phyloP scores from a whole-genome alignment of 768 basidiomycete genomes.

The Lactarius akahatsu region DNA sequence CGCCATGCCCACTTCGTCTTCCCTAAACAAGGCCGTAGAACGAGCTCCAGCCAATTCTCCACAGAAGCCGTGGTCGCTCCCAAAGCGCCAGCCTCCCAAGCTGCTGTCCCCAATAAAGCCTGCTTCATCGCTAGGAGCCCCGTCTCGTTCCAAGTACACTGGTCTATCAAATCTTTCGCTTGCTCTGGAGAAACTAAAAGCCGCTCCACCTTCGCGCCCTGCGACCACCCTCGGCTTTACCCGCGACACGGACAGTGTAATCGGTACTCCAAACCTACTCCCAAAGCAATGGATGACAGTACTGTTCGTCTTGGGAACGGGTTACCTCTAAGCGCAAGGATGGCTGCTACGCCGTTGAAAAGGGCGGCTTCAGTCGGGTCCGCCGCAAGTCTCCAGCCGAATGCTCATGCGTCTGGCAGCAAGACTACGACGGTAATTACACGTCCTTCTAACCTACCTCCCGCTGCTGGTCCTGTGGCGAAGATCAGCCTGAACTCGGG shows the following conservation, averaged over 20 bases:
- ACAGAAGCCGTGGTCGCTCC: slow-evolving; percentile 21
- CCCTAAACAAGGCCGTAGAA: slow-evolving; percentile 21
- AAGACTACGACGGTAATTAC: background rate
- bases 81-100: slow-evolving; percentile 21
- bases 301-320: slow-evolving; percentile 18
- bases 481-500: slow-evolving; percentile 31
- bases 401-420: slow-evolving; percentile 10
- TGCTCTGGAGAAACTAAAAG: slow-evolving; percentile 68
- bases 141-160: slow-evolving; percentile 28
- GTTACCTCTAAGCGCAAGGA: slow-evolving; percentile 2
- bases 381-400: slow-evolving; percentile 2
- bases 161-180: slow-evolving; percentile 60
- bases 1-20: slow-evolving; percentile 30
- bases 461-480: slow-evolving; percentile 3
- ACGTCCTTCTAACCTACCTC: slow-evolving; percentile 7
- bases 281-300: slow-evolving; percentile 27
- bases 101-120: slow-evolving; percentile 21
- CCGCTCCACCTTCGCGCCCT: slow-evolving; percentile 63
- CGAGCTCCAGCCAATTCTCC: slow-evolving; percentile 17
- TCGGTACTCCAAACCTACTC: slow-evolving; percentile 18
- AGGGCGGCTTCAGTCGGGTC: slow-evolving; percentile 17
- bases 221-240: slow-evolving; percentile 73
- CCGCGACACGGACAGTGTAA: slow-evolving; percentile 29
- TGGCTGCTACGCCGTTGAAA: slow-evolving; percentile 8
- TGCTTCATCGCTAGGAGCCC: slow-evolving; percentile 12